A percentile compares a stretch with the other conserved stretches of the same genome.
These are phyloP conservation scores for Chondrus crispus DNA, from an alignment of 23 red algal genomes.

Conservation along the genomic window DNA sequence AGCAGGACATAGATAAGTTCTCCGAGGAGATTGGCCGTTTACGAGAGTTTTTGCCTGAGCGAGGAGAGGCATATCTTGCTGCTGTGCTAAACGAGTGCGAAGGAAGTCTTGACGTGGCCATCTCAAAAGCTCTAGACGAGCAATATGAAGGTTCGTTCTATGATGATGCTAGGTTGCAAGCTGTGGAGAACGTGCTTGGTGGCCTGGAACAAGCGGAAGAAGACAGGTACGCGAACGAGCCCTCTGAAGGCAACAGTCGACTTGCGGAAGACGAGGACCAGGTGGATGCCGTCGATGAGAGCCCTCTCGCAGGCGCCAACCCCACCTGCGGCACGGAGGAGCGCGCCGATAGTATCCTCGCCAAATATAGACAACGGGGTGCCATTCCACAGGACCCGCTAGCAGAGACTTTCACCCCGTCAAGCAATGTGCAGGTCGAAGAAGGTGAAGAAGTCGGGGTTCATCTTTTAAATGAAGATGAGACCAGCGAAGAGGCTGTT, in stretches of 20 bases:
- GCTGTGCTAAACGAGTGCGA: constrained; percentile 44
- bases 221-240: not conserved
- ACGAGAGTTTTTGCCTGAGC: constrained; percentile 21
- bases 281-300: not conserved
- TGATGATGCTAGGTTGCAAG: constrained; percentile 3
- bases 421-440: not conserved
- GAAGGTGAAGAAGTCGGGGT: too few relatives aligned
- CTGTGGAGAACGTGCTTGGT: not conserved
- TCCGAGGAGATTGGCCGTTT: constrained; percentile 4
- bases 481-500: not conserved
- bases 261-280: not conserved
- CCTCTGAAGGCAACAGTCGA: not conserved
- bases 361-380: not conserved
- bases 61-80: constrained; percentile 28
- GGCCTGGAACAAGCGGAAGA: not conserved
- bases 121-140: constrained; percentile 9
- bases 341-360: too few relatives aligned
- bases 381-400: not conserved
- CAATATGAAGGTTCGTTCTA: constrained; percentile 45
- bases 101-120: constrained; percentile 29
- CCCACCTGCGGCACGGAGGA: too few relatives aligned
- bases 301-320: not conserved
- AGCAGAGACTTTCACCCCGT: not conserved
- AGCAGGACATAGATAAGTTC: not conserved
- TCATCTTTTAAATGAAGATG: too few relatives aligned